A percentile compares a stretch with the other conserved stretches of the same genome.
Evolutionary conservation across 2,329 filamentous ascomycete species (phyloP).

Genomic region (Exophiala viscosa): DNA sequence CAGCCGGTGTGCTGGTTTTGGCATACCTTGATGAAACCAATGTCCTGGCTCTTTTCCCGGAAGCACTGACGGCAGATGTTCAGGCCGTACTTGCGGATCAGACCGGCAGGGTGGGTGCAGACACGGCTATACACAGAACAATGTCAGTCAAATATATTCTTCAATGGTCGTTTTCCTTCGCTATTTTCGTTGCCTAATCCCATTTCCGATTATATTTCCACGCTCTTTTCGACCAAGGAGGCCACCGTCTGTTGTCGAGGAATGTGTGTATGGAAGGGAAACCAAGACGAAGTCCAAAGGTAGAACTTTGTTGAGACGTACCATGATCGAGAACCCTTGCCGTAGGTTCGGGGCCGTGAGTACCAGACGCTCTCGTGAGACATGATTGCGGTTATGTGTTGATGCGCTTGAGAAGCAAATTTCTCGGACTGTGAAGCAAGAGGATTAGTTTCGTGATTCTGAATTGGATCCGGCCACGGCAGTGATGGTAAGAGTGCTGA

Average conservation of each 20-base stretch:
- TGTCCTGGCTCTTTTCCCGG: slow-evolving; percentile 64
- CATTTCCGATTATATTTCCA: background rate
- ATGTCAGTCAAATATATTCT: slow-evolving; percentile 21
- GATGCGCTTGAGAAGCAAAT: background rate
- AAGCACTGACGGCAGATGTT: slow-evolving; percentile 71
- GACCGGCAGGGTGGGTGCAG: slow-evolving; percentile 94
- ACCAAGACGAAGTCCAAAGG: background rate
- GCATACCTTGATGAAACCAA: slow-evolving; percentile 65
- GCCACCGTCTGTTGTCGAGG: background rate
- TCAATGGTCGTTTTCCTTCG: background rate
- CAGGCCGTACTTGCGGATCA: slow-evolving; percentile 99
- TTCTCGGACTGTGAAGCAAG: slow-evolving; percentile 1
- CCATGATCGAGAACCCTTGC: slow-evolving; percentile 31
- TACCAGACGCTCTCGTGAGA: slow-evolving; percentile 98
- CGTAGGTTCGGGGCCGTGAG: slow-evolving; percentile 78
- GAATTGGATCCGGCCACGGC: no score
- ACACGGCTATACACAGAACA: slow-evolving; percentile 57
- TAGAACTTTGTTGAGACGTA: slow-evolving; percentile 18
- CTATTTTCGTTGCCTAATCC: background rate
- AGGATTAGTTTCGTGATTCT: background rate
- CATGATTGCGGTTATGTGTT: slow-evolving; percentile 56
- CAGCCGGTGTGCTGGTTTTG: background rate
- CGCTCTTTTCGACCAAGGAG: background rate
- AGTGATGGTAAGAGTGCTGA: no score
- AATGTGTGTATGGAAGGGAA: background rate